phyloP scores from a whole-genome alignment of 176 grass and related monocot genomes.

The Canna indica region DNA sequence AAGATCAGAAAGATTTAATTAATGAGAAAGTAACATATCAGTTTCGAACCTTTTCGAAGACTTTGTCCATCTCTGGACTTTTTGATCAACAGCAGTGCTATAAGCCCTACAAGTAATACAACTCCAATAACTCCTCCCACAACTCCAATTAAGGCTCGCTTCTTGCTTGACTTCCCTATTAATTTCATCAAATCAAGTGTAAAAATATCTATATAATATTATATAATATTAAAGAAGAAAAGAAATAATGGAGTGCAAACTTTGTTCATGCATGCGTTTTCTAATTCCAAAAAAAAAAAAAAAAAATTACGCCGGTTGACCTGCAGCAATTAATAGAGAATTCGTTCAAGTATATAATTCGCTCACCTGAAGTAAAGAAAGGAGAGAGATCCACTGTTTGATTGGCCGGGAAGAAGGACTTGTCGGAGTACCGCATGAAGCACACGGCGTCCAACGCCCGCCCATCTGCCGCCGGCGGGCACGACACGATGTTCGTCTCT shows the following conservation, averaged over 20 bases:
- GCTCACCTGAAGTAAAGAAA: constrained; percentile 56
- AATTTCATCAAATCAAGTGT: neutral
- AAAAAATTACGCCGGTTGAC: too few species aligned
- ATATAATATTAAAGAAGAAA: neutral
- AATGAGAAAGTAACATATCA: too few species aligned
- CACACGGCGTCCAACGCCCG: constrained; percentile 57
- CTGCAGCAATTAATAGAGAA: too few species aligned
- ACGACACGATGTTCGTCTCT: constrained; percentile 36
- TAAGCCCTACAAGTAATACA: constrained; percentile 30
- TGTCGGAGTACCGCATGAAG: constrained; percentile 76
- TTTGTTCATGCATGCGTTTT: too few species aligned
- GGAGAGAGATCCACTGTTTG: constrained; percentile 44
- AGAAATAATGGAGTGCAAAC: neutral
- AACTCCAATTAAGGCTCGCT: constrained; percentile 45
- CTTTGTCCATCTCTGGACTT: constrained; percentile 29
- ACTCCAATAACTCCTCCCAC: constrained; percentile 37
- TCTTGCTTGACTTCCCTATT: constrained; percentile 48
- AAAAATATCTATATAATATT: neutral
- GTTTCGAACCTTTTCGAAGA: constrained; percentile 40
- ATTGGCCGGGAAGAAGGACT: constrained; percentile 54
- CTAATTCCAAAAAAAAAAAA: too few species aligned
- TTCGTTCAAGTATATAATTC: too few species aligned
- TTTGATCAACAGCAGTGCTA: constrained; percentile 31
- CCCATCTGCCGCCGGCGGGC: constrained; percentile 49
- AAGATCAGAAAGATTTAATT: too few species aligned